phyloP scores from a whole-genome alignment of 23 red algal genomes.

The Gracilaria gracilis region DNA sequence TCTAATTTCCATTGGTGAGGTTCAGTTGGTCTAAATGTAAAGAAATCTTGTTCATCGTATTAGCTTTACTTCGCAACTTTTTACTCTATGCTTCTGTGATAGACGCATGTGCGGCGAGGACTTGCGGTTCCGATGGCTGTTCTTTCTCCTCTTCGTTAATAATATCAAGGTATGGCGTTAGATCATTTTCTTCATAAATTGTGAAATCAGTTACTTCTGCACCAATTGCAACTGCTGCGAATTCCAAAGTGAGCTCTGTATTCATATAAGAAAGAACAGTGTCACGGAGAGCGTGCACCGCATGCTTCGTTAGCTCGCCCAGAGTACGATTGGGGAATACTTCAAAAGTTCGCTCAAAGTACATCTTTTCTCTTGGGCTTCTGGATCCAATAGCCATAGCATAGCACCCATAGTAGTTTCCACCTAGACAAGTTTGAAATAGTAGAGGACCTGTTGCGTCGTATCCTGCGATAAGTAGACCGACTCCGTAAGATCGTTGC shows the following conservation, averaged over 20 bases:
- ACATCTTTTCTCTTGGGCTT: slow-evolving; percentile 92
- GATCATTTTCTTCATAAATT: slow-evolving; percentile 87
- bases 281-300: slow-evolving; percentile 87
- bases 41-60: neutral
- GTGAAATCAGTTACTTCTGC: slow-evolving; percentile 75
- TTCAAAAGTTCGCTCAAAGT: slow-evolving; percentile 87
- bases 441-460: slow-evolving; percentile 92
- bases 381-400: slow-evolving; percentile 97
- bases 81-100: slow-evolving; percentile 64
- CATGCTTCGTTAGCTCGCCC: slow-evolving; percentile 83
- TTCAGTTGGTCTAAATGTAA: slow-evolving; percentile 1
- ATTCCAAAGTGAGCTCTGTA: slow-evolving; percentile 85
- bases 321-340: slow-evolving; percentile 48
- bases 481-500: slow-evolving; percentile 96
- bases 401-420: slow-evolving; percentile 90
- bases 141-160: slow-evolving; percentile 64
- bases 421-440: slow-evolving; percentile 94
- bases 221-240: slow-evolving; percentile 87
- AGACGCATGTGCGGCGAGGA: slow-evolving; percentile 39
- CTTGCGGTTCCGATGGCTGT: slow-evolving; percentile 34
- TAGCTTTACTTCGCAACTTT: slow-evolving; percentile 18
- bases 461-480: slow-evolving; percentile 90
- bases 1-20: too few relatives aligned
- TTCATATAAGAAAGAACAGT: slow-evolving; percentile 89
- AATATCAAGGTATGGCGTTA: slow-evolving; percentile 79